Percentiles rank a stretch among this genome's conserved stretches.
Evolutionary conservation across 2,329 filamentous ascomycete species (phyloP).

Genomic region (Acrodontium crateriforme): DNA sequence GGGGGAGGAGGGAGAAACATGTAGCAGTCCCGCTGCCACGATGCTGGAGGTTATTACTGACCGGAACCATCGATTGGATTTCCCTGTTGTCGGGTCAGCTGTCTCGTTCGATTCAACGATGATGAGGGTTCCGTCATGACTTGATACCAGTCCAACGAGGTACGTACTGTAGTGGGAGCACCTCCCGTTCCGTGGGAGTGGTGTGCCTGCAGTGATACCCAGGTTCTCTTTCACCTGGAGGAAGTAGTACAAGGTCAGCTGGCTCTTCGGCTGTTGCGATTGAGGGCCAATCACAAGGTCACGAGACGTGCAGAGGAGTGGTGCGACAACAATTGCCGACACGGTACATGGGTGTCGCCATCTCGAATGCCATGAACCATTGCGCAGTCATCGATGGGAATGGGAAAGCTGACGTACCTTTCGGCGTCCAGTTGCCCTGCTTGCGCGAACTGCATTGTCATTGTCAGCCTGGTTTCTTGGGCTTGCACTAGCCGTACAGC

Average conservation of each 20-base stretch:
- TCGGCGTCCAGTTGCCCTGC: constrained; percentile 15
- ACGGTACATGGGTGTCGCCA: no score
- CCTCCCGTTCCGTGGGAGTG: constrained; percentile 39
- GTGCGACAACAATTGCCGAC: no score
- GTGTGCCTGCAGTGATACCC: constrained; percentile 40
- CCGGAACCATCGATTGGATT: no score
- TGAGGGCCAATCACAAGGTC: no score
- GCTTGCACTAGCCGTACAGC: neutral
- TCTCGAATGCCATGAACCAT: no score
- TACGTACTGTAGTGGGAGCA: constrained; percentile 38
- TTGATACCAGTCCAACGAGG: constrained; percentile 16
- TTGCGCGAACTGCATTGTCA: constrained; percentile 16
- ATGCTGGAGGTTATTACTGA: no score
- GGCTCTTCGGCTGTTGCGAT: neutral
- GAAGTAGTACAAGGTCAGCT: constrained; percentile 1
- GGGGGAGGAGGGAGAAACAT: no score
- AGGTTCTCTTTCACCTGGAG: constrained; percentile 35
- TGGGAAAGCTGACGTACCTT: constrained; percentile 9
- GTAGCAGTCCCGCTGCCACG: no score
- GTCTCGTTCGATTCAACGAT: neutral
- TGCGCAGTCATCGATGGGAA: constrained; percentile 1
- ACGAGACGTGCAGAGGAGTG: no score
- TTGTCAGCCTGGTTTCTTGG: neutral
- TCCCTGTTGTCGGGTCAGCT: no score
- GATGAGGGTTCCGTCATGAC: neutral